Percentiles rank a stretch among this genome's conserved stretches.
Conservation (phyloP, 768 basidiomycete genomes). For the Leccinum boreale region DNA sequence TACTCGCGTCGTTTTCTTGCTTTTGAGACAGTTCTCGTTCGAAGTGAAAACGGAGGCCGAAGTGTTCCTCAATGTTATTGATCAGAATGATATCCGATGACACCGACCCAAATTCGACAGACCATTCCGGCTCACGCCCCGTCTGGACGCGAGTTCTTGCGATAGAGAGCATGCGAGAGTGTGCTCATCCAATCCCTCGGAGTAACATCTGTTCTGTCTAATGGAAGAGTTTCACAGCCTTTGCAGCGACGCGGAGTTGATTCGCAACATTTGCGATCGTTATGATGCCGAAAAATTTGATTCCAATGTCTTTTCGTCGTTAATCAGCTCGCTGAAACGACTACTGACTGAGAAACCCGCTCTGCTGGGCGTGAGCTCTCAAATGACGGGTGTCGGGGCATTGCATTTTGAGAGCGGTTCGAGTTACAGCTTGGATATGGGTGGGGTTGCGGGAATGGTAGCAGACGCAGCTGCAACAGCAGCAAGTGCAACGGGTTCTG, state of each 20-base stretch:
- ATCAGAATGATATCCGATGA: slow-evolving; percentile 65
- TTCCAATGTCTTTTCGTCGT: slow-evolving; percentile 69
- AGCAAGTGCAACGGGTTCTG: slow-evolving; percentile 79
- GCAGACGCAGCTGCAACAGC: slow-evolving; percentile 78
- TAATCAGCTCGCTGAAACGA: slow-evolving; percentile 82
- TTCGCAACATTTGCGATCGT: slow-evolving; percentile 74
- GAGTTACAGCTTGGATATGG: slow-evolving; percentile 58
- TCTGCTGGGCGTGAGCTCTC: slow-evolving; percentile 71
- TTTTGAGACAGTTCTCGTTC: slow-evolving; percentile 85
- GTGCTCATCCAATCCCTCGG: slow-evolving; percentile 3
- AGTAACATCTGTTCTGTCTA: neutral
- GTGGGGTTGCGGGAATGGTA: slow-evolving; percentile 76
- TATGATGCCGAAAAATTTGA: slow-evolving; percentile 63
- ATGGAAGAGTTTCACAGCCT: slow-evolving; percentile 39
- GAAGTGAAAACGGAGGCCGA: slow-evolving; percentile 83
- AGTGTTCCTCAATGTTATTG: slow-evolving; percentile 75
- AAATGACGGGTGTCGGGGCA: slow-evolving; percentile 81
- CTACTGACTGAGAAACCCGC: slow-evolving; percentile 87
- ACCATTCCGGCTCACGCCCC: slow-evolving; percentile 44
- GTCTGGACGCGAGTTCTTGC: slow-evolving; percentile 88
- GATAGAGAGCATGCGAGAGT: slow-evolving; percentile 92
- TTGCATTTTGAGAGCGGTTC: slow-evolving; percentile 29
- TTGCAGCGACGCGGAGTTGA: slow-evolving; percentile 76
- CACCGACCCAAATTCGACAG: slow-evolving; percentile 25
- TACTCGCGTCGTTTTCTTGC: slow-evolving; percentile 89